Evolutionary conservation across 1,284 basidiomycete genomes (phyloP), one percentile per base, ranked within the genome.

Genomic region (Acaromyces ingoldii): DNA sequence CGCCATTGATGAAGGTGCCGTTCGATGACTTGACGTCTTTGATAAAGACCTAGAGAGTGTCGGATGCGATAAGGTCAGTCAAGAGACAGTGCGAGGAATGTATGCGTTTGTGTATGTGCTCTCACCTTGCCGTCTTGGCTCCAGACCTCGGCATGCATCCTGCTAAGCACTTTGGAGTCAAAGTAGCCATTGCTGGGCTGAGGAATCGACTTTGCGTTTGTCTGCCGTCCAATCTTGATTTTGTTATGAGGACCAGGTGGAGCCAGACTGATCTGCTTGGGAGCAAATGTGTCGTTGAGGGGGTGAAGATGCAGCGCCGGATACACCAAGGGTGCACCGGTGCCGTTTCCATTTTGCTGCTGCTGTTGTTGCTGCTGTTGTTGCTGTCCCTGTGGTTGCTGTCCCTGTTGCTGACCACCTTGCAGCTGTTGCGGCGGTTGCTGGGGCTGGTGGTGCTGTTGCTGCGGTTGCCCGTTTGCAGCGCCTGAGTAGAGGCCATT

Each of bases 91-190:
- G n/a, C n/a, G n/a, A n/a, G n/a, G n/a, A n/a, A n/a, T n/a, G n/a
- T n/a, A n/a, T n/a, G n/a, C n/a, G n/a, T n/a, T n/a, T n/a, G n/a
- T n/a, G n/a, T n/a, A n/a, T n/a, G n/a, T n/a, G 24, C 38, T 22
- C 47, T 31, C 48, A 58, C 53, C 44, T 68, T 67, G 51, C 84
- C 83, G 50, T 79, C 81, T 61, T 95, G 90, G 77, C 89, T 88
- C 93, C 93, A 99, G 9, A 99, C 89, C 79, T 99, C 92, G 21
- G 93, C 95, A 76, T 98, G 95, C 79, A 90, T 89, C 58, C 93
- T 81, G 66, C 88, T 91, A 59, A 99, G 82, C 1, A 97, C 93
- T 76, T 99, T 97, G 48, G 86, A 89, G 79, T 98, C 93, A 75
- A 98, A 97, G 79, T 88, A 98, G 15, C 91, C 93, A 73, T 98